These are phyloP conservation scores for Lathyrus aphaca DNA, from an alignment of 306 rosid genomes.

Conservation along the genomic window DNA sequence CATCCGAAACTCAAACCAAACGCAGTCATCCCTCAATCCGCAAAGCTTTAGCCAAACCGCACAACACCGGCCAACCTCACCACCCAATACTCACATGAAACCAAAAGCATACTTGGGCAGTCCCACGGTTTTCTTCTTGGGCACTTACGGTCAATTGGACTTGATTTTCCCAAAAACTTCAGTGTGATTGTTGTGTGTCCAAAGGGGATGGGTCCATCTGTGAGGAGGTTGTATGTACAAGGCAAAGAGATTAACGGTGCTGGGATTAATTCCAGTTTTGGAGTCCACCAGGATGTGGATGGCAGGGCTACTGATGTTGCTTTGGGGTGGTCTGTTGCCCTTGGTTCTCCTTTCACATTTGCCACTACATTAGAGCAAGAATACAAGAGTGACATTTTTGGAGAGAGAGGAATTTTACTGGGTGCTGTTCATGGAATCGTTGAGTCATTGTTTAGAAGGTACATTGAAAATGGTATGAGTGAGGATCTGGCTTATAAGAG, in stretches of 20 bases:
- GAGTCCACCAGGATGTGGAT: conserved; percentile 96
- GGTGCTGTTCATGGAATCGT: conserved; percentile 99
- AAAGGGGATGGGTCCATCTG: conserved; percentile 99
- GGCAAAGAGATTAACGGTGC: conserved; percentile 98
- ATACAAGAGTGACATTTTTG: conserved; percentile 96
- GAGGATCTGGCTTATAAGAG: conserved; percentile 94
- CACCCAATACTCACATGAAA: too few species aligned
- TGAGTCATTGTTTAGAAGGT: conserved; percentile 91
- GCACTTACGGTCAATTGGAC: conserved; percentile 85
- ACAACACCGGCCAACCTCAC: too few species aligned
- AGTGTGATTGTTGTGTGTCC: conserved; percentile 98
- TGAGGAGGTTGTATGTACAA: conserved; percentile 94
- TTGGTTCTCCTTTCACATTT: conserved; percentile 98
- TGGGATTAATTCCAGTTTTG: conserved; percentile 96
- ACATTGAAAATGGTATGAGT: conserved; percentile 83
- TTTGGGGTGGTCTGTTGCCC: conserved; percentile 96
- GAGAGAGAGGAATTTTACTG: conserved; percentile 96
- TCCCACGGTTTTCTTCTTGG: conserved; percentile 99
- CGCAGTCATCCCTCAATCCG: too few species aligned
- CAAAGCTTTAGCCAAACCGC: too few species aligned
- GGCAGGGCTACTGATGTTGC: conserved; percentile 97
- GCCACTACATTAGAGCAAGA: conserved; percentile 94
- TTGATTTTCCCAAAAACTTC: conserved; percentile 82
- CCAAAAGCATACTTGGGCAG: conserved; percentile 95
- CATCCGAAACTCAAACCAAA: too few species aligned